Evolutionary conservation across 805 yeast species (phyloP), one percentile per base, ranked within the genome.

Genomic region (Saturnispora quitensis): DNA sequence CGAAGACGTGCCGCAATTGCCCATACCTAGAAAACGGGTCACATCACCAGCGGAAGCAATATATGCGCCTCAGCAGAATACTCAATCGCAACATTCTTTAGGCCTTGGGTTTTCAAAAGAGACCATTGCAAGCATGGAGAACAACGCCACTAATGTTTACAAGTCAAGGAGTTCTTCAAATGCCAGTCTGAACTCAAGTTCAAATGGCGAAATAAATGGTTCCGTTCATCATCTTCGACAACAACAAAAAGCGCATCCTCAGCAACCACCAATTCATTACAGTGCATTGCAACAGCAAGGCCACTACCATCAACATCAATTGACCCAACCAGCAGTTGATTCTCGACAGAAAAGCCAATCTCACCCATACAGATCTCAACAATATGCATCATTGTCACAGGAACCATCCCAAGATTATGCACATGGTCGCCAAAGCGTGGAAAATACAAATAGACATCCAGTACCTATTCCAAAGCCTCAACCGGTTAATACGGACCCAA

Each of bases 231-330:
- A 45, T 31, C 56, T 38, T 35, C 52, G 44, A 48, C 50, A 42
- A n/a, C 54, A 25, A 24, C 57, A 51, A 5, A 53, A 51, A 28
- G 53, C 45, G n/a, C 28, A n/a, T 12, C 38, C 24, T 15, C 50
- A 28, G 25, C 50, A 28, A 28, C 47, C 43, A 15, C 49, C 43
- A 15, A 47, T 44, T 15, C 45, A 28, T 40, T 25, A 1, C 47
- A 45, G 17, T 18, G 13, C 50, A 28, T 43, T n/a, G 8, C 55
- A 47, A 20, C 48, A 44, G 8, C 56, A 44, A 17, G 50, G 44
- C 22, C 25, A 28, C 20, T 45, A 43, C 13, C 46, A 27, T 5
- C 51, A 42, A 8, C 55, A 46, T 28, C 55, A 48, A 34, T 58
- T 15, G 25, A 25, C 5, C 36, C 24, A n/a, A 10, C 22, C 8